Percentiles rank a stretch among this genome's conserved stretches.
phyloP scores from a whole-genome alignment of 495 filamentous ascomycete genomes.

The Neurospora intermedia region DNA sequence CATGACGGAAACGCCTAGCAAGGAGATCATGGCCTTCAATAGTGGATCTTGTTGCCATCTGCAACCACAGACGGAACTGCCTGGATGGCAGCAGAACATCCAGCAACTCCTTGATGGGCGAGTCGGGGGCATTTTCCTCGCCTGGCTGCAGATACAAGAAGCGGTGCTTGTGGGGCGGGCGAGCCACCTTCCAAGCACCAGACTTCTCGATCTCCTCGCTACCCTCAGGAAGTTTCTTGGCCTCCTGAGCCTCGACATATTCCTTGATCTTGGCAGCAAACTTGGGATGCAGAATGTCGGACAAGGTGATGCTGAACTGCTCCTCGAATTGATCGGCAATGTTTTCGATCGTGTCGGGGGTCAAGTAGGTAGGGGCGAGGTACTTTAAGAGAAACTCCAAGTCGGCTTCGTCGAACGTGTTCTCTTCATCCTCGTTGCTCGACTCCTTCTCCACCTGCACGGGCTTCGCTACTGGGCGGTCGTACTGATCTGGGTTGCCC shows the following conservation, averaged over 20 bases:
- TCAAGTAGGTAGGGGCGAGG: constrained; percentile 83
- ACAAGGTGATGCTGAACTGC: constrained; percentile 69
- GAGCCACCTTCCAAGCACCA: constrained; percentile 59
- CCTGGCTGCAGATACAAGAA: constrained; percentile 67
- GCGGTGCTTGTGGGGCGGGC: constrained; percentile 90
- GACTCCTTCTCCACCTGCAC: constrained; percentile 39
- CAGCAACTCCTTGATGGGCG: constrained; percentile 65
- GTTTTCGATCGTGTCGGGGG: constrained; percentile 80
- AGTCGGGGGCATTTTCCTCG: constrained; percentile 17
- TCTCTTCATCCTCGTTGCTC: constrained; percentile 28
- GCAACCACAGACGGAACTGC: constrained; percentile 87
- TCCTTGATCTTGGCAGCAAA: constrained; percentile 58
- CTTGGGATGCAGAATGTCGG: constrained; percentile 63
- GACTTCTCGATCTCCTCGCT: constrained; percentile 47
- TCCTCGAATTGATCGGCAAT: constrained; percentile 68
- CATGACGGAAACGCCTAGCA: constrained; percentile 73
- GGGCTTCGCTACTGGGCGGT: constrained; percentile 60
- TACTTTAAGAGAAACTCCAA: constrained; percentile 81
- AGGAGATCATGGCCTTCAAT: constrained; percentile 60
- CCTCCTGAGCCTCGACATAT: constrained; percentile 58
- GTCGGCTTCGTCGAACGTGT: constrained; percentile 55
- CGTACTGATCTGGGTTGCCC: constrained; percentile 78
- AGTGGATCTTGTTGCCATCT: constrained; percentile 60
- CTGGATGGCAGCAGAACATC: constrained; percentile 68
- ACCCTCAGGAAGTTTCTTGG: constrained; percentile 29